Evolutionary conservation across 2,329 filamentous ascomycete genomes (phyloP).

Genomic region (Penicillium expansum): DNA sequence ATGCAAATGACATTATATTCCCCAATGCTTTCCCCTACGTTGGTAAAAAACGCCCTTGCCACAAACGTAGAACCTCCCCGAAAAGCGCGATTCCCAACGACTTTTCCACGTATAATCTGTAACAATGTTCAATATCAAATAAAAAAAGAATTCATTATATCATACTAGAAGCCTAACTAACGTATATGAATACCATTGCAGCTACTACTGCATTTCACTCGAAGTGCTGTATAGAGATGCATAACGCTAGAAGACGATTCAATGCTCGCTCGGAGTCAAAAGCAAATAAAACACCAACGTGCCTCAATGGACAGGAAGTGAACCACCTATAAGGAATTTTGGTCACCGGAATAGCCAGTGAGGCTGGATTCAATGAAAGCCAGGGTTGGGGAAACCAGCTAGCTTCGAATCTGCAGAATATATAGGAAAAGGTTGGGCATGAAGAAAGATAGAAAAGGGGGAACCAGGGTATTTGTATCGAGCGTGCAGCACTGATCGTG

Average conservation of each 20-base stretch:
- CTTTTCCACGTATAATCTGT: not conserved
- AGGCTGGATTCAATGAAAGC: not conserved
- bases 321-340: slow-evolving; percentile 16
- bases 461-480: slow-evolving; percentile 33
- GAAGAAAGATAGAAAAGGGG: slow-evolving; percentile 12
- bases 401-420: slow-evolving; percentile 38
- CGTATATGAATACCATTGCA: not conserved
- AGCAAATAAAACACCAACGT: slow-evolving; percentile 2
- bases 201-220: slow-evolving; percentile 9
- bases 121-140: not conserved
- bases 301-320: slow-evolving; percentile 2
- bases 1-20: not conserved
- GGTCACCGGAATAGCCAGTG: not conserved
- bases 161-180: not conserved
- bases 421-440: slow-evolving; percentile 16
- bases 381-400: slow-evolving; percentile 17
- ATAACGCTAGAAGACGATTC: slow-evolving; percentile 18
- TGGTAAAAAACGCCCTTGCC: not conserved
- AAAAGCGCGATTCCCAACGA: not conserved
- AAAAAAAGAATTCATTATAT: not conserved
- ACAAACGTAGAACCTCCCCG: not conserved
- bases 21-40: too few relatives aligned
- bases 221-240: slow-evolving; percentile 12
- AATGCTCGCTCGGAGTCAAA: slow-evolving; percentile 19
- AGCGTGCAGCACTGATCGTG: slow-evolving; percentile 31